phyloP scores from a whole-genome alignment of 371 early-diverging fungal genomes.

The Blakeslea trispora region DNA sequence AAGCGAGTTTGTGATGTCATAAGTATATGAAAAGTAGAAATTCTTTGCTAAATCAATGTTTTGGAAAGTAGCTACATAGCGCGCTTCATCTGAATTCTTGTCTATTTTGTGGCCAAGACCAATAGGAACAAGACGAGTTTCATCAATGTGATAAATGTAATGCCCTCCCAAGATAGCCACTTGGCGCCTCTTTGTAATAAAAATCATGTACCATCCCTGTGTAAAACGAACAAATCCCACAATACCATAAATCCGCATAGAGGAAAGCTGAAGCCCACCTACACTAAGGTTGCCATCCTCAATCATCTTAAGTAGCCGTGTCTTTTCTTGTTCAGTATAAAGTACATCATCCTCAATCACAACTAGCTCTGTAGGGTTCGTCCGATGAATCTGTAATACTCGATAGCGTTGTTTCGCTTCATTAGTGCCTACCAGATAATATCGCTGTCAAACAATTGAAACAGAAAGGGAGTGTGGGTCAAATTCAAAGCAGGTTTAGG shows the following conservation, averaged over 20 bases:
- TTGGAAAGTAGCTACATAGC: conserved; percentile 79
- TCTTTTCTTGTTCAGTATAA: conserved; percentile 75
- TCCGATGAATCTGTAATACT: conserved; percentile 89
- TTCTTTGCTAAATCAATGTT: conserved; percentile 84
- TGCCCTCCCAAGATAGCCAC: conserved; percentile 96
- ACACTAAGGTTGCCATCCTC: conserved; percentile 75
- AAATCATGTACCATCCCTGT: conserved; percentile 89
- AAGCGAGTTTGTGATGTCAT: conserved; percentile 89
- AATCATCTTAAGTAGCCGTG: conserved; percentile 79
- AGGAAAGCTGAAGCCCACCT: conserved; percentile 76
- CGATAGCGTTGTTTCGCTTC: conserved; percentile 73
- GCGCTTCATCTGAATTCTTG: conserved; percentile 77
- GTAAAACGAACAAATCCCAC: conserved; percentile 89
- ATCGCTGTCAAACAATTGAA: conserved; percentile 45
- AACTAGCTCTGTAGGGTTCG: conserved; percentile 54
- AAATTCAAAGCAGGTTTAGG: background rate
- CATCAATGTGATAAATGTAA: conserved; percentile 93
- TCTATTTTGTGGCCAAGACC: conserved; percentile 69
- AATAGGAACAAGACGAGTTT: conserved; percentile 78
- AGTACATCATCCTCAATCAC: conserved; percentile 71
- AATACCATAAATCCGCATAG: conserved; percentile 44
- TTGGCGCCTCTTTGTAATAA: conserved; percentile 86
- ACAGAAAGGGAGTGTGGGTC: background rate
- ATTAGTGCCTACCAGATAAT: conserved; percentile 84
- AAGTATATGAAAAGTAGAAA: conserved; percentile 93